These are phyloP conservation scores for Globisporangium ultimum DNA, from an alignment of 352 stramenopile genomes.

Conservation along the genomic window DNA sequence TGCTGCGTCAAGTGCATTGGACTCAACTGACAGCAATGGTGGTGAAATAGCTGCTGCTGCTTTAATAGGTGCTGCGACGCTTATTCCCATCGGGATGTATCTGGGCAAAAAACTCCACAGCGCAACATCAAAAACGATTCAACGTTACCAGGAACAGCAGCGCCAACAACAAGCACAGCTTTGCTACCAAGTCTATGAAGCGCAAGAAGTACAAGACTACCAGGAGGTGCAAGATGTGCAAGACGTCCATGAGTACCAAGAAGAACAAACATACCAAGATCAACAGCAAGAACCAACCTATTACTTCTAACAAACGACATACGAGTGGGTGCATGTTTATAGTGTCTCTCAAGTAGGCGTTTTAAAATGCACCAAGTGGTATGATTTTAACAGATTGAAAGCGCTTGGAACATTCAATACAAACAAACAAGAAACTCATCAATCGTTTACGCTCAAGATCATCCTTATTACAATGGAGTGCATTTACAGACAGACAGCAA, in stretches of 20 bases:
- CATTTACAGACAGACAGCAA: not conserved
- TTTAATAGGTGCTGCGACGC: not conserved
- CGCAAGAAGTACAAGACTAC: conserved; percentile 1
- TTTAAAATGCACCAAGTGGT: no score
- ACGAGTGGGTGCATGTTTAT: not conserved
- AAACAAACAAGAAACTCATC: no score
- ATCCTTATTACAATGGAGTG: no score
- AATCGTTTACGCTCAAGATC: no score
- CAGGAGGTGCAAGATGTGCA: no score
- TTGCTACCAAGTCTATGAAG: not conserved
- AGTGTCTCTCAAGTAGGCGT: no score
- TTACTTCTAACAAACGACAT: conserved; percentile 1
- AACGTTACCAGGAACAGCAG: conserved; percentile 1
- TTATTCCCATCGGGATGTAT: conserved; percentile 8
- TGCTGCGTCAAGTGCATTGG: conserved; percentile 3
- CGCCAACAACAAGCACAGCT: conserved; percentile 4
- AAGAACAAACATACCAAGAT: conserved; percentile 1
- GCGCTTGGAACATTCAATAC: no score
- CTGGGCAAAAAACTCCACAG: conserved; percentile 8
- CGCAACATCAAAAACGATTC: not conserved
- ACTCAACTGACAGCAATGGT: not conserved
- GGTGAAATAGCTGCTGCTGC: conserved; percentile 1
- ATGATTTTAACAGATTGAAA: no score
- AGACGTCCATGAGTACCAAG: not conserved
- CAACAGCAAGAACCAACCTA: conserved; percentile 9